A percentile compares a stretch with the other conserved stretches of the same genome.
phyloP scores from a whole-genome alignment of 2,329 filamentous ascomycete species.

The Cladophialophora exuberans region DNA sequence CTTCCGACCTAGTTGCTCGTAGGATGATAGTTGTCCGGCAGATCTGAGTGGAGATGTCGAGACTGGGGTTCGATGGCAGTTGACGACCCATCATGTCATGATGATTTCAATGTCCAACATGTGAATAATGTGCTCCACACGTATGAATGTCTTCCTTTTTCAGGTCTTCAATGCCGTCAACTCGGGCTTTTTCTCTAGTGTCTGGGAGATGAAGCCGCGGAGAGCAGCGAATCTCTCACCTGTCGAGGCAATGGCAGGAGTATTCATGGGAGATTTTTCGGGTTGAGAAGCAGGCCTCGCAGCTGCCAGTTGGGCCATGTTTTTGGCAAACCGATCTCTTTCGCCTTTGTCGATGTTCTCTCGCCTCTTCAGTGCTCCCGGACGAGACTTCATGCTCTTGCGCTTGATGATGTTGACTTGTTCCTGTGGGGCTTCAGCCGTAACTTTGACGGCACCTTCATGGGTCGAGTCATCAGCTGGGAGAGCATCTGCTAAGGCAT shows the following conservation, averaged over 20 bases:
- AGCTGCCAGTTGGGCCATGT: conserved; percentile 70
- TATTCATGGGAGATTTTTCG: conserved; percentile 6
- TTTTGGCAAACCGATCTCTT: conserved; percentile 80
- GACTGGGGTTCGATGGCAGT: too few species aligned
- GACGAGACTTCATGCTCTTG: conserved; percentile 73
- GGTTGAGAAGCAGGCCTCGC: conserved; percentile 4
- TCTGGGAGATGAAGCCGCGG: conserved; percentile 79
- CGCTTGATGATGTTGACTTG: conserved; percentile 72
- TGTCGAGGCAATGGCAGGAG: conserved; percentile 42
- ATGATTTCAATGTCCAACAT: background rate
- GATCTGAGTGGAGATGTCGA: too few species aligned
- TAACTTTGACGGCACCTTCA: conserved; percentile 46
- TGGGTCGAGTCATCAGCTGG: conserved; percentile 62
- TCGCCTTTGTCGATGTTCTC: conserved; percentile 78
- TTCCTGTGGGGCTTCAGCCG: conserved; percentile 26
- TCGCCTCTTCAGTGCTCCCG: conserved; percentile 81
- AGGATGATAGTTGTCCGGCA: too few species aligned
- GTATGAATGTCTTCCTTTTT: conserved; percentile 6
- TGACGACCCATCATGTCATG: too few species aligned
- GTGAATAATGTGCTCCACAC: too few species aligned
- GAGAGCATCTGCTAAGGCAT: conserved; percentile 77
- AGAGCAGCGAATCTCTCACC: conserved; percentile 77
- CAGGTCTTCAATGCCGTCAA: conserved; percentile 18
- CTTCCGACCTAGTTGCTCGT: background rate
- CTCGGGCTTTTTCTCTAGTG: conserved; percentile 72